phyloP scores from a whole-genome alignment of 345 rosid species.

The Ailanthus altissimus region DNA sequence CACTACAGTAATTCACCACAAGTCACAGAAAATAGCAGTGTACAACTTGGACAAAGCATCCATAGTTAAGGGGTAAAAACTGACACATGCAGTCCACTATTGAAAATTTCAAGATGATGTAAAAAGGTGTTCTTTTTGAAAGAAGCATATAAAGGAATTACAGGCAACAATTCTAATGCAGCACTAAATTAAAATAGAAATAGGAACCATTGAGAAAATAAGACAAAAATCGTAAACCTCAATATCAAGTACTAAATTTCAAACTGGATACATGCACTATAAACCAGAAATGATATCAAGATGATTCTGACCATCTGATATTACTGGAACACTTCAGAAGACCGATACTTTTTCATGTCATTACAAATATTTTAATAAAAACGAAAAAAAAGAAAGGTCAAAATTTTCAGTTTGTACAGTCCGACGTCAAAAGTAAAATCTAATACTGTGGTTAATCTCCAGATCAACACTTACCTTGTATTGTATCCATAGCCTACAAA shows the following conservation, averaged over 20 bases:
- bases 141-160: constrained; percentile 1
- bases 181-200: background rate
- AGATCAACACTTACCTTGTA: background rate
- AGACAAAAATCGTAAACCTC: background rate
- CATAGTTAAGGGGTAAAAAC: constrained; percentile 1
- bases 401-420: background rate
- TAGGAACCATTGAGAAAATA: background rate
- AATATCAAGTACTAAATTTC: background rate
- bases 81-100: background rate
- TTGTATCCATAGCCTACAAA: background rate
- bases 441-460: background rate
- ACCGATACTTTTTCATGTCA: background rate
- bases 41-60: background rate
- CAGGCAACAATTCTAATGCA: background rate
- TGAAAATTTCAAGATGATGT: background rate
- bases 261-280: background rate
- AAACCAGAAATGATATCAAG: background rate
- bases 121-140: background rate
- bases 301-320: background rate
- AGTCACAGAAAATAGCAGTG: background rate
- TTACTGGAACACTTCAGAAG: background rate
- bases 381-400: background rate
- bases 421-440: background rate
- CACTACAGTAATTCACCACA: background rate
- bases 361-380: background rate